Percentiles rank a stretch among this genome's conserved stretches.
Conservation (phyloP, 1,284 basidiomycete species). For the Apiotrichum gracile region DNA sequence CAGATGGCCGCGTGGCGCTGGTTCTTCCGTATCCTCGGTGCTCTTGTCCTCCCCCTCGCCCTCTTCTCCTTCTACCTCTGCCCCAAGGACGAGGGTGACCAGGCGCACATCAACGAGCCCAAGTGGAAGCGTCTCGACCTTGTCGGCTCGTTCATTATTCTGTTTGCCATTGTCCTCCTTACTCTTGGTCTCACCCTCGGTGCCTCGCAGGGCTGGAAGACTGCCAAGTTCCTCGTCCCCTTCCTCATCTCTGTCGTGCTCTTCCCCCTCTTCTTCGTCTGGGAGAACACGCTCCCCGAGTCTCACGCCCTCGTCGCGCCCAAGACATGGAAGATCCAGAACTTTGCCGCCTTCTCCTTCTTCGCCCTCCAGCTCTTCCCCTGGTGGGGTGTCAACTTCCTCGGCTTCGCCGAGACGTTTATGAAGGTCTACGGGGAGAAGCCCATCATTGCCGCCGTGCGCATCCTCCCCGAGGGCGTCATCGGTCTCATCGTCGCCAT, state of each 20-base stretch:
- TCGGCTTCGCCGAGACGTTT: conserved; percentile 23
- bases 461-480: conserved; percentile 29
- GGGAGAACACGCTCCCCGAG: conserved; percentile 28
- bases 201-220: conserved; percentile 37
- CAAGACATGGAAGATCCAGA: conserved; percentile 36
- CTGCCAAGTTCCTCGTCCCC: conserved; percentile 40
- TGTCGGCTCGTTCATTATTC: conserved; percentile 30
- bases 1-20: conserved; percentile 42
- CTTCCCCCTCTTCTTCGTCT: conserved; percentile 33
- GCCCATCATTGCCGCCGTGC: conserved; percentile 27
- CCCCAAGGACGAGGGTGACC: conserved; percentile 27
- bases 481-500: conserved; percentile 9
- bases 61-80: conserved; percentile 17
- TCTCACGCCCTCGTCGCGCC: conserved; percentile 37
- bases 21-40: conserved; percentile 28
- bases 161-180: conserved; percentile 35
- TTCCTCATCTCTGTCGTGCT: conserved; percentile 38
- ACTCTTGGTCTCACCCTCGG: conserved; percentile 43
- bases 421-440: conserved; percentile 15
- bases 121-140: conserved; percentile 37
- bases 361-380: conserved; percentile 33
- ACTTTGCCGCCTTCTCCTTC: conserved; percentile 36
- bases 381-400: conserved; percentile 33
- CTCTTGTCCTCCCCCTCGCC: conserved; percentile 28
- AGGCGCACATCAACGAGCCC: conserved; percentile 4